Base-by-base conservation (phyloP, 176 grass and related monocot genomes). In the Neostapfia colusana region DNA sequence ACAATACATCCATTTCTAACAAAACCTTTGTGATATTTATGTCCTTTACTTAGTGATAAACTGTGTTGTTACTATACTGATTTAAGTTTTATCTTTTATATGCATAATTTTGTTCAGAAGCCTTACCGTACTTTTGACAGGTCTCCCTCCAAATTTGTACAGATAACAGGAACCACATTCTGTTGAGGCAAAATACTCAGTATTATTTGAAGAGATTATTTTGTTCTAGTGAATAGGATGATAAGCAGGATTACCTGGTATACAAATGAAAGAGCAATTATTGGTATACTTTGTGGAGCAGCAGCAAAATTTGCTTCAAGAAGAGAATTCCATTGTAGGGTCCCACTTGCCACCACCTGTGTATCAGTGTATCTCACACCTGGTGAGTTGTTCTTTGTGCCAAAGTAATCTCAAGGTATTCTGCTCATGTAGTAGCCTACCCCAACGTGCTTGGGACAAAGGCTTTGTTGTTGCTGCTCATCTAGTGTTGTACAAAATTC, bases 151-250 rank as follows among this genome's bases (percentile, higher is more conserved):
- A 97, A 89, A 69, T 93, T 91, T 83, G 93, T 97, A 76, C 93
- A 91, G 36, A 97, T 65, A 65, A 97, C 90, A 34, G 93, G 93
- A 78, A 97, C 90, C 41, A 97, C 93, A 83, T 97, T 97, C 93
- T 97, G 88, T 69, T 44, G 83, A 73, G 31, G 53, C n/a, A 87
- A 70, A 46, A 79, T 72, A 78, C 5, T 89, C 45, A 85, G 73
- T 82, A 13, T 77, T 10, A 17, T 63, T 2, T 12, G 50, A 74
- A 78, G 37, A 79, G 20, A 83, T 41, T 72, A 67, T 26, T 67
- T 77, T 44, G 13, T 57, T 71, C 0, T 18, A 50, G 2, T 81
- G 67, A 71, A 67, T 55, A 45, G 13, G n/a, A 31, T 55, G n/a
- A 7, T 80, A 65, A 69, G 45, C 36, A 34, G 55, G 24, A 74